Evolutionary conservation across 192 early-diverging fungal genomes (phyloP).

Genomic region (Rhizoclosmatium sp.): DNA sequence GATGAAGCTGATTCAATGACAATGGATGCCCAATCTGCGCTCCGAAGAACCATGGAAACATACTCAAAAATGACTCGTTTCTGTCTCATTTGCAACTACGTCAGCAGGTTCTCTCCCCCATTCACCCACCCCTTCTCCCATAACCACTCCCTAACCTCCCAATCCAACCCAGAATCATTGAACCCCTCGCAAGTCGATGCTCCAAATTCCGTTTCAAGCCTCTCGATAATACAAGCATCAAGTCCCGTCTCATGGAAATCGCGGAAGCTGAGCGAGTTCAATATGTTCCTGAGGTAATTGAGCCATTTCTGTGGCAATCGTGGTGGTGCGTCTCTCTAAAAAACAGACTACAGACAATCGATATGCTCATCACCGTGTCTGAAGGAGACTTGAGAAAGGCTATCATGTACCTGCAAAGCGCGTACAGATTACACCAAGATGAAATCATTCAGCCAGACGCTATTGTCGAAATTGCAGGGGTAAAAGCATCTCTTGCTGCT

Average conservation of each 20-base stretch:
- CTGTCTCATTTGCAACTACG: constrained; percentile 94
- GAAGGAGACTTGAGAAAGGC: constrained; percentile 93
- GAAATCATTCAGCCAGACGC: constrained; percentile 57
- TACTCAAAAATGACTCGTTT: constrained; percentile 93
- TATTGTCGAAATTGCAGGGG: constrained; percentile 84
- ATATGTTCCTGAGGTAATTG: constrained; percentile 57
- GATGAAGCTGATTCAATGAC: constrained; percentile 99
- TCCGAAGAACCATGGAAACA: constrained; percentile 93
- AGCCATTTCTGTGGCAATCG: not conserved
- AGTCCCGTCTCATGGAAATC: constrained; percentile 72
- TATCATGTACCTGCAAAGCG: constrained; percentile 92
- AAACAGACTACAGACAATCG: constrained; percentile 57
- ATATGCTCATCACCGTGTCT: constrained; percentile 73
- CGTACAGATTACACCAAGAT: constrained; percentile 62
- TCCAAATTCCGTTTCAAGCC: constrained; percentile 96
- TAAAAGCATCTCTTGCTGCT: constrained; percentile 38
- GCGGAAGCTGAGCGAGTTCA: constrained; percentile 71
- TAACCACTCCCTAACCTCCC: not conserved
- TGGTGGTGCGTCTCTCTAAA: not conserved
- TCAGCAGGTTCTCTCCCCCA: constrained; percentile 63
- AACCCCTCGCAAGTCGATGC: constrained; percentile 92
- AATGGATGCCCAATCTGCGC: constrained; percentile 88
- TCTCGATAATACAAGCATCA: constrained; percentile 68
- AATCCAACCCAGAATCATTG: constrained; percentile 74
- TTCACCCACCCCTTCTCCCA: not conserved